Evolutionary conservation across 2,329 filamentous ascomycete species (phyloP).

Genomic region (Botryotinia calthae): DNA sequence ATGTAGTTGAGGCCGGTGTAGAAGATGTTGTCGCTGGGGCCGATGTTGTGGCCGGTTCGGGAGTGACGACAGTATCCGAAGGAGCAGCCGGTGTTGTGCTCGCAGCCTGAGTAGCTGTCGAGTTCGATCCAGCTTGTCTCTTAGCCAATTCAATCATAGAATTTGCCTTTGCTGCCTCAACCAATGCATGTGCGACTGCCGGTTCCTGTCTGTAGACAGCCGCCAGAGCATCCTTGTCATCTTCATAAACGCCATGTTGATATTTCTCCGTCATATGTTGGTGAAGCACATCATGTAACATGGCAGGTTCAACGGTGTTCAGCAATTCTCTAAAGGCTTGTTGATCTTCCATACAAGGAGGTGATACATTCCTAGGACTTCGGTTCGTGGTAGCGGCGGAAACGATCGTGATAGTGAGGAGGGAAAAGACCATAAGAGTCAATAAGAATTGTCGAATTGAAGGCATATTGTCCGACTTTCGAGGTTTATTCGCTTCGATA

Average conservation of each 20-base stretch:
- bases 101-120: slow-evolving; percentile 11
- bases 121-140: slow-evolving; percentile 46
- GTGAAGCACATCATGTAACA: slow-evolving; percentile 66
- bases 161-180: slow-evolving; percentile 52
- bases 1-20: slow-evolving; percentile 3
- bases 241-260: slow-evolving; percentile 65
- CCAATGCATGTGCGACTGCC: slow-evolving; percentile 59
- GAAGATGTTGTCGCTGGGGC: slow-evolving; percentile 17
- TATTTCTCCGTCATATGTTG: slow-evolving; percentile 60
- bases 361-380: slow-evolving; percentile 18
- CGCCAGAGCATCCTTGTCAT: slow-evolving; percentile 62
- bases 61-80: slow-evolving; percentile 10
- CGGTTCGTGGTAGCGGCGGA: slow-evolving; percentile 36
- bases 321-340: slow-evolving; percentile 53
- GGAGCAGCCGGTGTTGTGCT: slow-evolving; percentile 2
- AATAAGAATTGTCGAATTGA: slow-evolving; percentile 42
- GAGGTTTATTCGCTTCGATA: slow-evolving; percentile 15
- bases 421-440: slow-evolving; percentile 36
- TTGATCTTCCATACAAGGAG: slow-evolving; percentile 29
- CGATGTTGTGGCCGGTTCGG: not conserved
- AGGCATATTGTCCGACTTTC: slow-evolving; percentile 40
- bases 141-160: slow-evolving; percentile 49
- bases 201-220: slow-evolving; percentile 60
- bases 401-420: slow-evolving; percentile 41
- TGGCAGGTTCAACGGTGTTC: slow-evolving; percentile 54